Base-by-base conservation (phyloP, 1,139 yeast genomes). In the Lodderomyces jiufengensis region DNA sequence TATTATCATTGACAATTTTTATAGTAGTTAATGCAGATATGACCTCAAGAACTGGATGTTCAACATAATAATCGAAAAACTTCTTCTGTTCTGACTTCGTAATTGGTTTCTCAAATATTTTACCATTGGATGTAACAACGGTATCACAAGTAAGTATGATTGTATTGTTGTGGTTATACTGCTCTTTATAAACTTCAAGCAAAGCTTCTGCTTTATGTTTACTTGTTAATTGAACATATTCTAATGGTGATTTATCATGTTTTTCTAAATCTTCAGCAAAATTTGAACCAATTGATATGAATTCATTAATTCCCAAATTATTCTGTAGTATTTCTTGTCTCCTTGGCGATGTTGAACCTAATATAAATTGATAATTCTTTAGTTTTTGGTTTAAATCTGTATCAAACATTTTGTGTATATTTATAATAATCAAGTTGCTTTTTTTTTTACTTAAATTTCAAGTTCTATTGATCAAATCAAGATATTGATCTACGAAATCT, bases 271-370 rank as follows among this genome's bases (percentile, higher is more conserved):
- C 69, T 54, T 92, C 98, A 34, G 78, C 82, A 52, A 86, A 90
- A 23, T 68, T 63, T 8, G 86, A 83, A 20, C 76, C 73, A 1
- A 69, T 51, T 0, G 82, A 63, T 12, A 60, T 58, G 18, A 73
- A 58, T 3, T 34, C 25, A 4, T 13, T 22, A 34, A 90, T 60
- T 0, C 88, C 88, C 47, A 90, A 61, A 49, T 84, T 80, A 2
- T 51, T 55, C 11, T 60, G 49, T 25, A 92, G 54, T 15, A 92
- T 82, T 41, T 84, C 85, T 37, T 64, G 61, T 38, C 98, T 63
- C 42, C 97, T 70, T 1, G 95, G 94, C 0, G 97, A 88, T 2
- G 84, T 73, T 1, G 96, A 86, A 1, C 95, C 97, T 10, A 92
- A 66, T 2, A 87, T 64, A 16, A 87, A 63, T 25, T 63, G 42